Percentiles rank a stretch among this genome's conserved stretches.
These are phyloP conservation scores for Marasmius oreades DNA, from an alignment of 1,284 basidiomycete genomes.

Conservation along the genomic window DNA sequence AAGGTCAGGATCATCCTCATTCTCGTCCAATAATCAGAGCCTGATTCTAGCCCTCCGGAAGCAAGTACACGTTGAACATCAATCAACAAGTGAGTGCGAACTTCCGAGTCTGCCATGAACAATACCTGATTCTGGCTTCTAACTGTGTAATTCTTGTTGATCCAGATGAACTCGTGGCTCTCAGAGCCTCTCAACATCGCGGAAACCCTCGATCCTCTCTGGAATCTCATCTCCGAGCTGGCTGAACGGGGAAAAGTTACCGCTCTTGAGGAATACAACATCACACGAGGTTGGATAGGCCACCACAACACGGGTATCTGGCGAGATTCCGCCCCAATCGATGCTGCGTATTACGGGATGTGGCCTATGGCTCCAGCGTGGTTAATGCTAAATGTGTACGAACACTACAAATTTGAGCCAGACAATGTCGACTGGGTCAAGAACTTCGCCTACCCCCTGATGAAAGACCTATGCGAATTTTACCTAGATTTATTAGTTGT, in stretches of 20 bases:
- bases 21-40: neutral
- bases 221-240: conserved; percentile 13
- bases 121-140: neutral
- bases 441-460: conserved; percentile 17
- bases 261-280: conserved; percentile 14
- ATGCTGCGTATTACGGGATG: conserved; percentile 19
- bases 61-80: conserved; percentile 16
- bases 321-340: conserved; percentile 14
- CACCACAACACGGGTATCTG: conserved; percentile 13
- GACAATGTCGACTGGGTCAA: conserved; percentile 14
- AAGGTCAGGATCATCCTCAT: conserved; percentile 8
- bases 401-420: conserved; percentile 19
- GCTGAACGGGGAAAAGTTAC: conserved; percentile 11
- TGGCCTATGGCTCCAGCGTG: conserved; percentile 19
- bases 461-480: conserved; percentile 18
- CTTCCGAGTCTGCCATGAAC: neutral
- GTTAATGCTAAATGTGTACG: conserved; percentile 17
- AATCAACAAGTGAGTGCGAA: conserved; percentile 12
- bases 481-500: conserved; percentile 16
- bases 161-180: conserved; percentile 17
- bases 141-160: too few relatives aligned
- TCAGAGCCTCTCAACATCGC: conserved; percentile 14
- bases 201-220: conserved; percentile 16
- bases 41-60: neutral
- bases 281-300: conserved; percentile 12